Conservation (phyloP, 2,329 filamentous ascomycete species). For the Aspergillus amoenus region DNA sequence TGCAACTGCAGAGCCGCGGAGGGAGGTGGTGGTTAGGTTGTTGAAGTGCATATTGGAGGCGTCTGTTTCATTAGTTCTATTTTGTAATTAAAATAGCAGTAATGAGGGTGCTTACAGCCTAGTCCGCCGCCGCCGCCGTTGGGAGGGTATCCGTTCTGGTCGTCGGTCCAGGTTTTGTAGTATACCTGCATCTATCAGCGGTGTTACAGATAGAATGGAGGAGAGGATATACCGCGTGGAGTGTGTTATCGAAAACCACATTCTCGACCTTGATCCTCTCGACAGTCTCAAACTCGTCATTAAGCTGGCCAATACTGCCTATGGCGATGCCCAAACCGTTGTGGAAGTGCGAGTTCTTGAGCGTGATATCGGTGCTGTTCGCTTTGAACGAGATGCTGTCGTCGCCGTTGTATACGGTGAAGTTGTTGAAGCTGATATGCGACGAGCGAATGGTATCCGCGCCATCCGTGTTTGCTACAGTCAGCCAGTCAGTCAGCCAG, state of each 20-base stretch:
- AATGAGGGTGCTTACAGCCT: slow-evolving; percentile 44
- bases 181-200: slow-evolving; percentile 32
- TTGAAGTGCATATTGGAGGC: slow-evolving; percentile 38
- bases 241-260: slow-evolving; percentile 47
- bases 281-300: slow-evolving; percentile 49
- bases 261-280: slow-evolving; percentile 51
- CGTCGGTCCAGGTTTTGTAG: slow-evolving; percentile 60
- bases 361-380: slow-evolving; percentile 56
- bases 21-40: slow-evolving; percentile 31
- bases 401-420: slow-evolving; percentile 54
- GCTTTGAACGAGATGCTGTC: slow-evolving; percentile 56
- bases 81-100: neutral
- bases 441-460: slow-evolving; percentile 56
- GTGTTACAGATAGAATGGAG: no score
- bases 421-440: slow-evolving; percentile 52
- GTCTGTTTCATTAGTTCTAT: slow-evolving; percentile 14
- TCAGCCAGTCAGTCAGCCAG: neutral
- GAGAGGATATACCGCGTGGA: slow-evolving; percentile 37
- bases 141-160: slow-evolving; percentile 52
- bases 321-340: slow-evolving; percentile 56
- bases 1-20: slow-evolving; percentile 32
- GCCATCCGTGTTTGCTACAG: slow-evolving; percentile 45
- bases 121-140: slow-evolving; percentile 60
- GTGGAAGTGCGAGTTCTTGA: slow-evolving; percentile 52
- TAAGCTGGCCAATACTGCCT: slow-evolving; percentile 58